Conservation (phyloP, 352 stramenopile species). For the Phytophthora agathidicida region DNA sequence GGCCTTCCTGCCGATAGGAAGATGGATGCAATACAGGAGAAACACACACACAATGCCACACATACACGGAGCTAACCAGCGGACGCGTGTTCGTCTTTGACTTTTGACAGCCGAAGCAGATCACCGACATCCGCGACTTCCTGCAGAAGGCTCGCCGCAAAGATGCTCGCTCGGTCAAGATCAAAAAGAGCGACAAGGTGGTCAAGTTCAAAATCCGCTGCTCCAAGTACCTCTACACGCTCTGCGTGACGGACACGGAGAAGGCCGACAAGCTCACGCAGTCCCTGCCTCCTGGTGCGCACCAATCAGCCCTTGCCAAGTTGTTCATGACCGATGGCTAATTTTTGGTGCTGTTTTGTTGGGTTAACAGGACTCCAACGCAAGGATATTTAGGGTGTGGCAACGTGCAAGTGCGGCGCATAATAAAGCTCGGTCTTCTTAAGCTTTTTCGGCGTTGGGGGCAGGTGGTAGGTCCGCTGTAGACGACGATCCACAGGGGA, state of each 20-base stretch:
- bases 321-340: not conserved
- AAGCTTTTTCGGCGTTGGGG: constrained; percentile 41
- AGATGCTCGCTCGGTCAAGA: constrained; percentile 99
- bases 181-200: constrained; percentile 97
- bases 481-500: constrained; percentile 26
- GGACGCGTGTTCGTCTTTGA: not conserved
- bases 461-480: constrained; percentile 33
- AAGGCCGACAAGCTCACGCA: constrained; percentile 99
- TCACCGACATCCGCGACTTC: constrained; percentile 99
- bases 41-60: not conserved
- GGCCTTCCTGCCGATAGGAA: not conserved
- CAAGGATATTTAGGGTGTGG: constrained; percentile 91
- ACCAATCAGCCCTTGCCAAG: not conserved
- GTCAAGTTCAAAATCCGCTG: constrained; percentile 99
- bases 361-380: constrained; percentile 80
- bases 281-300: constrained; percentile 96
- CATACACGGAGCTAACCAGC: constrained; percentile 21
- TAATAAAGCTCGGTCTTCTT: constrained; percentile 87
- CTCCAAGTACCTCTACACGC: constrained; percentile 99
- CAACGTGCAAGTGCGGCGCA: constrained; percentile 56
- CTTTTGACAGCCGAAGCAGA: constrained; percentile 94
- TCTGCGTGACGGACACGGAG: constrained; percentile 97
- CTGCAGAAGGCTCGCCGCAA: constrained; percentile 98
- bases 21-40: not conserved
- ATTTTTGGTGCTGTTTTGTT: constrained; percentile 3